Base-by-base conservation (phyloP, 306 rosid genomes). In the Cicer arietinum region DNA sequence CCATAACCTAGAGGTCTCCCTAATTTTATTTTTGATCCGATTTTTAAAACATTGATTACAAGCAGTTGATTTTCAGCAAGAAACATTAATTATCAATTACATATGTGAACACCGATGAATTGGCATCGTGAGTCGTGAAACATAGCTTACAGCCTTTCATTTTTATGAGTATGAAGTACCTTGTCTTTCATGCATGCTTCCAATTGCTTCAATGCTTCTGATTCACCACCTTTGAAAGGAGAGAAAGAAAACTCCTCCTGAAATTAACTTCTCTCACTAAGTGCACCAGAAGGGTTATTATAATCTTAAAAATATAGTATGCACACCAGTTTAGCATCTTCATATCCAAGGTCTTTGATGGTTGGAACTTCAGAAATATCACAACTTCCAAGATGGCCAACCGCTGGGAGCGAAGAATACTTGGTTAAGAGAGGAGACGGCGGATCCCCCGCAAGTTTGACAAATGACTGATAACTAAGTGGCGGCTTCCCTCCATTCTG, bases 401-500 rank as follows among this genome's bases (percentile, higher is more conserved):
- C 79, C 0, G 89, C 89, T 74, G 98, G 97, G 68, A 94, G 88
- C 7, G 88, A 86, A 81, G 94, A 69, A 78, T 77, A 61, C 44
- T n/a, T 47, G 13, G 68, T 71, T 62, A 82, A 62, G 63, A 91
- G 81, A 10, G 91, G 92, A 30, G 87, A 41, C 0, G 86, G 77
- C 0, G 90, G 97, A 37, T 91, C 80, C 25, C 97, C 97, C 9
- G 91, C 92, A 86, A 94, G 88, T 85, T 91, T 94, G 76, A 91
- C 22, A 84, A 94, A 94, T 7, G 97, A 91, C 50, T 94, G 96
- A 76, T 94, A 94, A 60, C 80, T 90, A 88, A 90, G 80, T 0
- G 98, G 98, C 2, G 97, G 92, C 86, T 76, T 91, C 71, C 97
- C 98, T 66, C 96, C 98, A 76, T 94, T 94, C 98, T 94, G 69